Conservation (phyloP, 805 yeast species). For the Phaffomyces opuntiae region DNA sequence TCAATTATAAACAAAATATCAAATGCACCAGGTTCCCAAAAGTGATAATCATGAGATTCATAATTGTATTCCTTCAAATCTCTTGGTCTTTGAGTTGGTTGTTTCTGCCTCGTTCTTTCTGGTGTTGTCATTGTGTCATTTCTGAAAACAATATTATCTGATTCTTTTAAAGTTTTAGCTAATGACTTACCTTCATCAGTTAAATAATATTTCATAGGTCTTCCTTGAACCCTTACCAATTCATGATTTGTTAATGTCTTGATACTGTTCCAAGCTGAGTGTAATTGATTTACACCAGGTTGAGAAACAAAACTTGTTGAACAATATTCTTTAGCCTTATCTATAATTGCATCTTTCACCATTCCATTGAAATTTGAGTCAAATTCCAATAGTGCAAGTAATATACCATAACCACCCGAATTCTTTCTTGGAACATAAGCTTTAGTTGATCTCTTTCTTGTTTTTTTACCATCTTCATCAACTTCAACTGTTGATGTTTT, state of each 20-base stretch:
- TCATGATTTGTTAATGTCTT: constrained; percentile 57
- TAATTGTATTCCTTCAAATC: constrained; percentile 2
- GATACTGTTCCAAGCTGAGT: constrained; percentile 71
- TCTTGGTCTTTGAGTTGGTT: neutral
- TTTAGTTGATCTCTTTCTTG: constrained; percentile 20
- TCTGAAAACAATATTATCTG: constrained; percentile 32
- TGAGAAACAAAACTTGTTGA: constrained; percentile 52
- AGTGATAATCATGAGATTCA: constrained; percentile 20
- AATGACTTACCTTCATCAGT: constrained; percentile 65
- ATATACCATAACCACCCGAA: constrained; percentile 81
- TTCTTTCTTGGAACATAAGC: constrained; percentile 65
- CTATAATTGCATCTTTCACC: constrained; percentile 51
- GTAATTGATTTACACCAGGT: constrained; percentile 53
- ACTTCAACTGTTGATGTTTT: constrained; percentile 1
- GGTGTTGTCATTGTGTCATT: constrained; percentile 16
- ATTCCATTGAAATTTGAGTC: constrained; percentile 51
- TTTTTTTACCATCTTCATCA: constrained; percentile 4
- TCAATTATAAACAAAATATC: constrained; percentile 63
- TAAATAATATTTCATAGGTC: constrained; percentile 53
- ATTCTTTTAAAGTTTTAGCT: constrained; percentile 48
- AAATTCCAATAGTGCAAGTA: constrained; percentile 46
- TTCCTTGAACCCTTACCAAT: constrained; percentile 47
- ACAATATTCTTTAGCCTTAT: constrained; percentile 47
- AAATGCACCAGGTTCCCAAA: constrained; percentile 59
- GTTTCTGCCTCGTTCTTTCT: constrained; percentile 11